Evolutionary conservation across 768 basidiomycete species (phyloP).

Genomic region (Psilocybe cubensis): DNA sequence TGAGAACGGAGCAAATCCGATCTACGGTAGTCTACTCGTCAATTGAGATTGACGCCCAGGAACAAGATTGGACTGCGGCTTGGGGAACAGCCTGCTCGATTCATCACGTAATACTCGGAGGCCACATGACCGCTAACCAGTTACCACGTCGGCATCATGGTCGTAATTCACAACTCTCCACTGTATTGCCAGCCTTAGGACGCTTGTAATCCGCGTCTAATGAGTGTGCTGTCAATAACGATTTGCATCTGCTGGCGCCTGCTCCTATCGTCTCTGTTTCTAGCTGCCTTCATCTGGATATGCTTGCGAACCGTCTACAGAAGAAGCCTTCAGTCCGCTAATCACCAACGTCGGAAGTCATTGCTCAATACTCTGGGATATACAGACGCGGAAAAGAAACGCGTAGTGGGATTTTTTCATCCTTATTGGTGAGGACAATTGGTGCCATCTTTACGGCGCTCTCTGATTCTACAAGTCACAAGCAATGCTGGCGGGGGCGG

Average conservation of each 20-base stretch:
- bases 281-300: constrained; percentile 14
- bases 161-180: neutral
- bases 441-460: constrained; percentile 5
- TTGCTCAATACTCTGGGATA: constrained; percentile 30
- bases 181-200: neutral
- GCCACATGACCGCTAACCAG: no score
- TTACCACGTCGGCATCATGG: no score
- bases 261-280: neutral
- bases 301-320: constrained; percentile 23
- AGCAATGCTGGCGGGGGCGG: constrained; percentile 98
- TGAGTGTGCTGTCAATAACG: no score
- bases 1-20: no score
- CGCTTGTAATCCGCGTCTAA: neutral
- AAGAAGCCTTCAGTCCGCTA: constrained; percentile 19
- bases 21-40: no score
- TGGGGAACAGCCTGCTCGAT: no score
- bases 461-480: constrained; percentile 37
- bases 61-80: no score
- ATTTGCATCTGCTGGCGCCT: no score
- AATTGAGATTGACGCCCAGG: no score
- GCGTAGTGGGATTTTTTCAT: constrained; percentile 86
- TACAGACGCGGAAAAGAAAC: constrained; percentile 22
- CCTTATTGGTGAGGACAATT: constrained; percentile 85
- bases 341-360: constrained; percentile 17
- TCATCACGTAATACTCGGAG: no score